Percentiles rank a stretch among this genome's conserved stretches.
Conservation (phyloP, 2,329 filamentous ascomycete genomes). For the Beauveria bassiana region DNA sequence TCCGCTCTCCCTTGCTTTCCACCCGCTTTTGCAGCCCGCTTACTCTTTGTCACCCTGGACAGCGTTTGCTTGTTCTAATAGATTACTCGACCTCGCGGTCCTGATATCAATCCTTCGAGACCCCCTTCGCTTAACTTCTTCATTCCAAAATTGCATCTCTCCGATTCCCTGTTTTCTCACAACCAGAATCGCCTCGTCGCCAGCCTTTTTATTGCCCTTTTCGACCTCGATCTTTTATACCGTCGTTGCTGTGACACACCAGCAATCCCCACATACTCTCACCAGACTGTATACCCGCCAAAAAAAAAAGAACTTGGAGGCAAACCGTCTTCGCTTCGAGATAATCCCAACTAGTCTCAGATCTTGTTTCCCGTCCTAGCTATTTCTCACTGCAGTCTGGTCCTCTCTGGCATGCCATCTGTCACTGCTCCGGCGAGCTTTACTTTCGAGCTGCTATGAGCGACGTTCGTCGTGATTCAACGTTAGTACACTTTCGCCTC, state of each 20-base stretch:
- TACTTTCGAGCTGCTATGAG: conserved; percentile 48
- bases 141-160: background rate
- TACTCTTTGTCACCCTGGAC: conserved; percentile 4
- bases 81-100: conserved; percentile 6
- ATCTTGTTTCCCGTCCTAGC: background rate
- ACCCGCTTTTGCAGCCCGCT: conserved; percentile 5
- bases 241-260: conserved; percentile 12
- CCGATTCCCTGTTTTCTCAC: background rate
- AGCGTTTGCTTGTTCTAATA: background rate
- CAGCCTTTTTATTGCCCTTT: background rate
- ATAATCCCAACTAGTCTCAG: background rate
- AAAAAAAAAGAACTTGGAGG: conserved; percentile 5
- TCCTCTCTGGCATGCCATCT: conserved; percentile 7
- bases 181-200: background rate
- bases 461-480: conserved; percentile 49
- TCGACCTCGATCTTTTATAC: background rate
- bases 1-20: conserved; percentile 6
- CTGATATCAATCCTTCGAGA: conserved; percentile 1
- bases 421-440: conserved; percentile 7
- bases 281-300: conserved; percentile 8
- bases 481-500: conserved; percentile 24
- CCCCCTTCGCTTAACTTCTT: background rate
- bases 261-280: conserved; percentile 7
- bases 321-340: conserved; percentile 3
- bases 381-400: background rate